These are phyloP conservation scores for Starmerella sirachaensis DNA, from an alignment of 805 yeast genomes.

Conservation along the genomic window DNA sequence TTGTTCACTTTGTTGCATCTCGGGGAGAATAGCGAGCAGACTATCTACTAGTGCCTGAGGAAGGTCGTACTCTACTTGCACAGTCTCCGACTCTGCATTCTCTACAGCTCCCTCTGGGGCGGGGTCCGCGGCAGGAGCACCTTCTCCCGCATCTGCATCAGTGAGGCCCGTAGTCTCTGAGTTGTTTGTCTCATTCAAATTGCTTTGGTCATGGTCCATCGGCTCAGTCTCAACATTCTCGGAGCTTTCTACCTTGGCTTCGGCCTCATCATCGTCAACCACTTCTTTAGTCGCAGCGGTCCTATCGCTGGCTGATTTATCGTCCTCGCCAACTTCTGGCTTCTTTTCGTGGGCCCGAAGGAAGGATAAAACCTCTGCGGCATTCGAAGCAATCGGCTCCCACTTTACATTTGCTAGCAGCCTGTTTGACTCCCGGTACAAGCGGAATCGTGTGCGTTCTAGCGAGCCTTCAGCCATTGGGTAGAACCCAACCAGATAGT, in stretches of 20 bases:
- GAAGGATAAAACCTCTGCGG: constrained; percentile 22
- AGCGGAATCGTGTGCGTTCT: constrained; percentile 28
- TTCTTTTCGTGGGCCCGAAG: constrained; percentile 6
- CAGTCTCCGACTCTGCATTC: background rate
- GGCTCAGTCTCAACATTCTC: background rate
- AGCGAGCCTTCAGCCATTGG: constrained; percentile 15
- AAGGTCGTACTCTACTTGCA: constrained; percentile 10
- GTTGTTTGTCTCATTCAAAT: no score
- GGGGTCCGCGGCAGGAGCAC: no score
- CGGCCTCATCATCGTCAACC: constrained; percentile 5
- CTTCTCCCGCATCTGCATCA: no score
- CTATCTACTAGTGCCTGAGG: constrained; percentile 19
- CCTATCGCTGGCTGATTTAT: background rate
- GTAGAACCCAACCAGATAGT: constrained; percentile 21
- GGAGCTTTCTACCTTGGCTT: background rate
- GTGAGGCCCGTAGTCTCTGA: no score
- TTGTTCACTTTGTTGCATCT: constrained; percentile 15
- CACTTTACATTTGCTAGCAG: constrained; percentile 26
- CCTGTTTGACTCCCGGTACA: constrained; percentile 28
- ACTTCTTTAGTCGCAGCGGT: constrained; percentile 3
- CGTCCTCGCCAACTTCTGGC: background rate
- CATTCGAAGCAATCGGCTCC: constrained; percentile 27
- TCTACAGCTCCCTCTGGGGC: background rate
- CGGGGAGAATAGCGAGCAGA: constrained; percentile 17
- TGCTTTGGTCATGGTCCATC: no score